phyloP scores from a whole-genome alignment of 768 basidiomycete genomes.

The Chiua virens region DNA sequence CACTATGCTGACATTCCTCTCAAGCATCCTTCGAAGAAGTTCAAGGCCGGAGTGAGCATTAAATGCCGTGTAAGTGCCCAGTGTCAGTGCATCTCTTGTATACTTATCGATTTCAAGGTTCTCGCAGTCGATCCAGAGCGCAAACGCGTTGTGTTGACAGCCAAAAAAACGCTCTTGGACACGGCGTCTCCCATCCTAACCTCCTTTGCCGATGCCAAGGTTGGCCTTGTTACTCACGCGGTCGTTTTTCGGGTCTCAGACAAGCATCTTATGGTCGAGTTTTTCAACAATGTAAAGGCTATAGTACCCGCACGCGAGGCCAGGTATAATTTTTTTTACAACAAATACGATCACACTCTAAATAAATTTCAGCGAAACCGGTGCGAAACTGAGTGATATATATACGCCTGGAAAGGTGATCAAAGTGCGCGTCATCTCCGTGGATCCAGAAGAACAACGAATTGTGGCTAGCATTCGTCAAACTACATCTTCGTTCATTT shows the following conservation, averaged over 20 bases:
- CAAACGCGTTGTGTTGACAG: conserved; percentile 81
- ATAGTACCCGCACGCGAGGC: conserved; percentile 79
- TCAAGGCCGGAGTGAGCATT: conserved; percentile 78
- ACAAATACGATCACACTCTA: not conserved
- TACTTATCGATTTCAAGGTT: conserved; percentile 48
- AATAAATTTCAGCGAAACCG: conserved; percentile 57
- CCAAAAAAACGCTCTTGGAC: conserved; percentile 88
- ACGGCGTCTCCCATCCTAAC: conserved; percentile 73
- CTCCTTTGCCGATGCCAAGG: conserved; percentile 61
- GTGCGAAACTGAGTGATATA: conserved; percentile 53
- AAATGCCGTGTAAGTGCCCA: conserved; percentile 72
- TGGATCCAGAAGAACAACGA: conserved; percentile 56
- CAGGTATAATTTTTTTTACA: conserved; percentile 51
- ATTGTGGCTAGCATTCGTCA: conserved; percentile 88
- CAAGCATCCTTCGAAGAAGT: conserved; percentile 90
- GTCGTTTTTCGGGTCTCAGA: conserved; percentile 83
- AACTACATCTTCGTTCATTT: conserved; percentile 53
- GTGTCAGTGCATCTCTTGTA: not conserved
- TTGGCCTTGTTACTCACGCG: conserved; percentile 74
- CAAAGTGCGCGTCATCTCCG: conserved; percentile 73
- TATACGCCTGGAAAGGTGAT: conserved; percentile 83
- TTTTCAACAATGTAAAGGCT: conserved; percentile 87
- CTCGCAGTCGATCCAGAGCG: conserved; percentile 79
- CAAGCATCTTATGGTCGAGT: conserved; percentile 81
- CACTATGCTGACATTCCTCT: conserved; percentile 95